phyloP scores from a whole-genome alignment of 2,329 filamentous ascomycete species.

The Aspergillus thermomutatus region DNA sequence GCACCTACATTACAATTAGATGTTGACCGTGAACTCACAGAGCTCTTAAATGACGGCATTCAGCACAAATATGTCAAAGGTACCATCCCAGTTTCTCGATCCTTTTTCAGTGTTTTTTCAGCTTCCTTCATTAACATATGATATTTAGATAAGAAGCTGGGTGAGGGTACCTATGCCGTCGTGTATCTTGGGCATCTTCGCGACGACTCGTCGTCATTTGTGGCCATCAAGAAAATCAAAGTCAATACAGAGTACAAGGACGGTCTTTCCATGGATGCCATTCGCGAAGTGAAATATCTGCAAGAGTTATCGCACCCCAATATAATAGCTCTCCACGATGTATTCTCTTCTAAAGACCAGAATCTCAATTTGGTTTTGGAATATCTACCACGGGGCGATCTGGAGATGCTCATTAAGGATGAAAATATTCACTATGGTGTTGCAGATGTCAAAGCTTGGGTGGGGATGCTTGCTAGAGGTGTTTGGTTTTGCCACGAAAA shows the following conservation, averaged over 20 bases:
- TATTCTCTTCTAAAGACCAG: slow-evolving; percentile 94
- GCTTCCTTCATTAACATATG: neutral
- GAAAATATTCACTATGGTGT: slow-evolving; percentile 76
- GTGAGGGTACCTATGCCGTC: slow-evolving; percentile 94
- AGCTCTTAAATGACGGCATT: slow-evolving; percentile 76
- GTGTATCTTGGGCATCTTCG: slow-evolving; percentile 86
- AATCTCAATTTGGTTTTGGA: slow-evolving; percentile 96
- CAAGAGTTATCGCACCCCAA: slow-evolving; percentile 94
- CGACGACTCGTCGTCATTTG: slow-evolving; percentile 65
- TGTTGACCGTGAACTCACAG: slow-evolving; percentile 50
- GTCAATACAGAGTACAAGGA: slow-evolving; percentile 66
- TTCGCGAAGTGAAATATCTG: slow-evolving; percentile 92
- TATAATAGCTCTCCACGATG: slow-evolving; percentile 86
- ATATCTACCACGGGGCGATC: slow-evolving; percentile 86
- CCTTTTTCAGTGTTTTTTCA: neutral
- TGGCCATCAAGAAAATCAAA: slow-evolving; percentile 64
- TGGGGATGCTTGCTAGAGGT: slow-evolving; percentile 90
- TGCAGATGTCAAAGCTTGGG: slow-evolving; percentile 96
- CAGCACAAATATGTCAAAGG: slow-evolving; percentile 89
- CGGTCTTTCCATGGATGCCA: slow-evolving; percentile 88
- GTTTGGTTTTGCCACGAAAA: slow-evolving; percentile 98
- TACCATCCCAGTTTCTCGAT: slow-evolving; percentile 29
- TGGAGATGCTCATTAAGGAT: slow-evolving; percentile 92
- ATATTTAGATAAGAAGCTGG: slow-evolving; percentile 73
- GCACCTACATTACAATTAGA: slow-evolving; percentile 14